phyloP scores from a whole-genome alignment of 768 basidiomycete genomes.

The Tylopilus sp. region DNA sequence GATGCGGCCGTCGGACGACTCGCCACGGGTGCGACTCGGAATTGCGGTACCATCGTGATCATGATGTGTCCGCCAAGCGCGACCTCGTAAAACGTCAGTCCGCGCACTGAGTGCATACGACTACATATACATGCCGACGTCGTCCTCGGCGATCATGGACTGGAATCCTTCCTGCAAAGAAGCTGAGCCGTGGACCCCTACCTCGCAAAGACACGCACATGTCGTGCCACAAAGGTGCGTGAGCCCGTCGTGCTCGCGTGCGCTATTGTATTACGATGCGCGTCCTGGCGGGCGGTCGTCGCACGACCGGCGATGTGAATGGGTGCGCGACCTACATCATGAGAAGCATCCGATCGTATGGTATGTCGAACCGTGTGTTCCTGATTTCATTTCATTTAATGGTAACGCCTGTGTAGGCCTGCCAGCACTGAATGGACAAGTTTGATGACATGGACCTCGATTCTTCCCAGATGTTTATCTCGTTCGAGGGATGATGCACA shows the following conservation, averaged over 20 bases:
- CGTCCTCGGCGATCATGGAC: conserved; percentile 59
- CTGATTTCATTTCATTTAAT: too few species aligned
- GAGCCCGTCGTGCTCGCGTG: background rate
- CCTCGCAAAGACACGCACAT: too few species aligned
- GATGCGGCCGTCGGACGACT: background rate
- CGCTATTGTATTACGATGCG: conserved; percentile 67
- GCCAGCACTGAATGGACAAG: too few species aligned
- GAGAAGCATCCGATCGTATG: too few species aligned
- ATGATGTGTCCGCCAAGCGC: conserved; percentile 68
- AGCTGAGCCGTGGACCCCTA: too few species aligned
- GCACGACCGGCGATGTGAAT: background rate
- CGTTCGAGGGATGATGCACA: too few species aligned
- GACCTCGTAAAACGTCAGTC: conserved; percentile 66
- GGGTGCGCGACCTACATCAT: conserved; percentile 37
- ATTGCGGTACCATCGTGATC: conserved; percentile 76
- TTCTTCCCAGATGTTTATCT: too few species aligned
- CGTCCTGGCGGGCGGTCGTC: too few species aligned
- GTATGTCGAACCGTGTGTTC: too few species aligned
- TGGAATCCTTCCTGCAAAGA: conserved; percentile 61
- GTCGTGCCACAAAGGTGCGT: background rate
- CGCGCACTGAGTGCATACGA: conserved; percentile 61
- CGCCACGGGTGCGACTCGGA: conserved; percentile 58
- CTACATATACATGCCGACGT: conserved; percentile 69
- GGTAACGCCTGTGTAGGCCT: too few species aligned
- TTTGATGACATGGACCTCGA: too few species aligned